Base-by-base conservation (phyloP, 352 stramenopile species). In the Globisporangium solare region DNA sequence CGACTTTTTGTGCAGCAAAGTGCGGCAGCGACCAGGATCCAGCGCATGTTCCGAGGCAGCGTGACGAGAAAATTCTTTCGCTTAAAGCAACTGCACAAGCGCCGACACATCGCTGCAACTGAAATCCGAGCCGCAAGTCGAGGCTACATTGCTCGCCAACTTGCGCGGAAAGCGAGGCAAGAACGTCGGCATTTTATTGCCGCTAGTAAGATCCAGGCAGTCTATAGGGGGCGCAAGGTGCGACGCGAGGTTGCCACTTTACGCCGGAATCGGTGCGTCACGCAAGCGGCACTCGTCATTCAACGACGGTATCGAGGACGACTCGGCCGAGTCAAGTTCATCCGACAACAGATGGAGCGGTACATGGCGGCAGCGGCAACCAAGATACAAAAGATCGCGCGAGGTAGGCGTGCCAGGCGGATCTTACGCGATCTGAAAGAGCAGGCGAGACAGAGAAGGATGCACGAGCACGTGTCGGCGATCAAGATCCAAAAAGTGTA, bases 401-500 rank as follows among this genome's bases (percentile, higher is more conserved):
- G 82, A 24, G 68, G 73, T 0, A 72, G 60, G 31, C 70, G 71
- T 17, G 75, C 71, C 21, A 69, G 72, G 12, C 68, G 67, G 4
- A 50, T 73, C 27, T 49, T 79, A 18, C 15, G 51, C 8, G 61
- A 68, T 0, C 31, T 86, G 24, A 64, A 68, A 45, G 66, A 76
- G 18, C 51, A 75, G 24, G 64, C 71, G 3, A 58, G 54, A 8
- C 55, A 71, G 12, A 61, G 60, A 37, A 58, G 66, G 32, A 61
- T 51, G 12, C 54, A 73, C 14, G 74, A 83, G 15, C 66, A 79
- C 15, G 67, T 62, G 10, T 67, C 75, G 6, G 78, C 74, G 27
- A 71, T 72, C 32, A 70, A 70, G 20, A 88, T 92, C 56, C 83
- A 92, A 60, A 73, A 73, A 51, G 68, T 90, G 13, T 89, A 91